Conservation (phyloP, 805 yeast genomes). For the Suhomyces pyralidae region DNA sequence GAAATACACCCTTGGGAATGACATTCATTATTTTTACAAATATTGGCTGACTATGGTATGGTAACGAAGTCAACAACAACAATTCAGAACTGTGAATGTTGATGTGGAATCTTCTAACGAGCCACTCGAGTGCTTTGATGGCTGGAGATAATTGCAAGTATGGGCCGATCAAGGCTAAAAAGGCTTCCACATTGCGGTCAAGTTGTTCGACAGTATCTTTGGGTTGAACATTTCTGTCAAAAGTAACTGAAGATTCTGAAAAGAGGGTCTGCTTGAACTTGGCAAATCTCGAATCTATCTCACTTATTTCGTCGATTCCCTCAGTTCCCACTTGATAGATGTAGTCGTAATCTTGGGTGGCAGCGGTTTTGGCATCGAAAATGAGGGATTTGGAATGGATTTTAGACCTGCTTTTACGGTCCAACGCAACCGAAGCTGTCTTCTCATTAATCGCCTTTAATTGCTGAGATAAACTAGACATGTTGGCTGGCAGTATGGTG, state of each 20-base stretch:
- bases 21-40: slow-evolving; percentile 76
- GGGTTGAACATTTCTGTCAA: slow-evolving; percentile 81
- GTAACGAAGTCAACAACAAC: slow-evolving; percentile 67
- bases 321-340: slow-evolving; percentile 69
- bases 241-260: slow-evolving; percentile 71
- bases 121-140: slow-evolving; percentile 87
- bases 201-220: slow-evolving; percentile 73
- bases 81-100: slow-evolving; percentile 77
- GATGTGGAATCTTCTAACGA: slow-evolving; percentile 83
- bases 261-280: slow-evolving; percentile 72
- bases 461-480: slow-evolving; percentile 76
- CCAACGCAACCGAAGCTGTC: slow-evolving; percentile 72
- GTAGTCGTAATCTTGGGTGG: slow-evolving; percentile 89
- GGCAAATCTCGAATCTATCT: slow-evolving; percentile 71
- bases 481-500: slow-evolving; percentile 9
- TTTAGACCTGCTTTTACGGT: slow-evolving; percentile 81
- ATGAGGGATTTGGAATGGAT: slow-evolving; percentile 86
- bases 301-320: slow-evolving; percentile 69
- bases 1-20: slow-evolving; percentile 55
- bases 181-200: slow-evolving; percentile 70
- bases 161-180: slow-evolving; percentile 70
- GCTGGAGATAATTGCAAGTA: slow-evolving; percentile 75
- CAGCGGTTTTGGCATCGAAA: slow-evolving; percentile 82
- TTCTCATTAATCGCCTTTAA: slow-evolving; percentile 64
- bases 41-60: slow-evolving; percentile 72